phyloP scores from a whole-genome alignment of 148 eudicot genomes.

The Fagopyrum tataricum region DNA sequence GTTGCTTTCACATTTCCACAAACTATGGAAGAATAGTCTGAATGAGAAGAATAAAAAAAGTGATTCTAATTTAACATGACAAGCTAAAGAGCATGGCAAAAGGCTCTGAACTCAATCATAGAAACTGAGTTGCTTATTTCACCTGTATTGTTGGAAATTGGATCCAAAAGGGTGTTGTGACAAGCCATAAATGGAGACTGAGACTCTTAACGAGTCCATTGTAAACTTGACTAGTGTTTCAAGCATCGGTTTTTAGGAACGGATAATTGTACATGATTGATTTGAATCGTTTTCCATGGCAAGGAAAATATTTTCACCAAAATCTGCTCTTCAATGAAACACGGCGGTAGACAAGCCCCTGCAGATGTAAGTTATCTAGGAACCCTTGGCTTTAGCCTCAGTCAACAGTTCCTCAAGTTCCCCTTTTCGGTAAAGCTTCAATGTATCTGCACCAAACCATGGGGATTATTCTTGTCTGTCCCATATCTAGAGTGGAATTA shows the following conservation, averaged over 20 bases:
- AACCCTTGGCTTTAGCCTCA: slow-evolving; percentile 46
- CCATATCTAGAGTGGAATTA: background rate
- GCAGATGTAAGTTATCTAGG: slow-evolving; percentile 9
- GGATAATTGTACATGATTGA: background rate
- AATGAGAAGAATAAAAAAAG: background rate
- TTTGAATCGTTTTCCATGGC: background rate
- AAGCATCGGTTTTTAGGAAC: background rate
- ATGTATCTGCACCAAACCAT: slow-evolving; percentile 6
- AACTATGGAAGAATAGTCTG: too few species aligned
- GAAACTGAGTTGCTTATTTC: background rate
- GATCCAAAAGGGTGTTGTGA: background rate
- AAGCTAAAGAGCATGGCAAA: background rate
- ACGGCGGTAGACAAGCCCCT: background rate
- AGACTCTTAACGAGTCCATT: background rate
- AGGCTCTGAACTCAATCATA: background rate
- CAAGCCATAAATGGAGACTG: background rate
- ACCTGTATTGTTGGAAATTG: background rate
- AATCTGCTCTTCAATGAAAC: background rate
- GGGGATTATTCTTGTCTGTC: background rate
- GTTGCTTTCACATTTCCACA: too few species aligned
- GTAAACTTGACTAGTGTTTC: background rate
- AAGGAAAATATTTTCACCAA: background rate
- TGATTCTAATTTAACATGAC: background rate
- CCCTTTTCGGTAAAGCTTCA: slow-evolving; percentile 41
- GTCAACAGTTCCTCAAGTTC: slow-evolving; percentile 69